Percentiles rank a stretch among this genome's conserved stretches.
Conservation (phyloP, 108 stramenopile species). For the Fragilariopsis cylindrus region DNA sequence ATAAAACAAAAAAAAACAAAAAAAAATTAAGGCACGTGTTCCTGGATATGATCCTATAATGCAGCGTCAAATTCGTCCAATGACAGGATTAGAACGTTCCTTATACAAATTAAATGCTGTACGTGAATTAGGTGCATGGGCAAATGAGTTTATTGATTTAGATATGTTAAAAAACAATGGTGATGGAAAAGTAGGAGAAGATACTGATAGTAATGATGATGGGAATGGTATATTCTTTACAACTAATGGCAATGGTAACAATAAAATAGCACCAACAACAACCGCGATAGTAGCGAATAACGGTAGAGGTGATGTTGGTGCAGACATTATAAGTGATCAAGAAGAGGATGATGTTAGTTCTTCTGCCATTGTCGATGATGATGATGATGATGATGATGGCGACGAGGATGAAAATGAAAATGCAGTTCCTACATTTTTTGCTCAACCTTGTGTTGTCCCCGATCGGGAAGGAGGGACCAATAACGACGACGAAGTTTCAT, state of each 20-base stretch:
- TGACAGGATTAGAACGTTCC: constrained; percentile 72
- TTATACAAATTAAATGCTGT: constrained; percentile 74
- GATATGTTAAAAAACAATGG: constrained; percentile 70
- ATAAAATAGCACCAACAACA: neutral
- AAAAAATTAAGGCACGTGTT: constrained; percentile 45
- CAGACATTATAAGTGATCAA: constrained; percentile 5
- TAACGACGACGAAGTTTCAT: neutral
- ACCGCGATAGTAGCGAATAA: neutral
- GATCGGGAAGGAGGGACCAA: neutral
- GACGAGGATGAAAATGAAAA: constrained; percentile 15
- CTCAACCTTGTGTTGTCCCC: constrained; percentile 49
- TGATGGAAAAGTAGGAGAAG: neutral
- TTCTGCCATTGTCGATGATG: neutral
- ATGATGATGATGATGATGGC: constrained; percentile 15
- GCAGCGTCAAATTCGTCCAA: constrained; percentile 43
- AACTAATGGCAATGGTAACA: constrained; percentile 4
- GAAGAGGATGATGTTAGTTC: constrained; percentile 5
- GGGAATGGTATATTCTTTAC: constrained; percentile 46
- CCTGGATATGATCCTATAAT: constrained; percentile 80
- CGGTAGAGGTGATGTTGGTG: neutral
- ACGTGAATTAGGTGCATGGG: constrained; percentile 72
- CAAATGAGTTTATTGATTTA: constrained; percentile 67
- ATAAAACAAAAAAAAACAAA: too few species aligned
- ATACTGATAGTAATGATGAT: constrained; percentile 26
- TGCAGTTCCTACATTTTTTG: constrained; percentile 25